These are phyloP conservation scores for Rhizopogon vesiculosus DNA, from an alignment of 768 basidiomycete species.

Conservation along the genomic window DNA sequence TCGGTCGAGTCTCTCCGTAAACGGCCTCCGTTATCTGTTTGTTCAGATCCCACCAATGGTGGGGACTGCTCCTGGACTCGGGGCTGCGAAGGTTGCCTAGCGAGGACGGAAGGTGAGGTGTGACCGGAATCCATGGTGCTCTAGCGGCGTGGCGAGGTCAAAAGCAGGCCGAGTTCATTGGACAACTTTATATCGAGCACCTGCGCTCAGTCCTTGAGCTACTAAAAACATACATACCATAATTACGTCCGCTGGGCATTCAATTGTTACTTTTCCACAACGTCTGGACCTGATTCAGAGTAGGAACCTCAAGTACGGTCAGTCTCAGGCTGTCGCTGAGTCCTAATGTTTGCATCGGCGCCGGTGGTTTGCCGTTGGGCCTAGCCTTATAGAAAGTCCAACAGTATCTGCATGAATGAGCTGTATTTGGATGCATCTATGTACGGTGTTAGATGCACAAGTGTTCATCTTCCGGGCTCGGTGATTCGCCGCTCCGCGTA, in stretches of 20 bases:
- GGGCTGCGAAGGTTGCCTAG: background rate
- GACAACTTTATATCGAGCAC: slow-evolving; percentile 1
- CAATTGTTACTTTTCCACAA: too few species aligned
- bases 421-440: too few species aligned
- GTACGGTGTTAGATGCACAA: too few species aligned
- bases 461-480: too few species aligned
- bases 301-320: too few species aligned
- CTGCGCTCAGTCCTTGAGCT: background rate
- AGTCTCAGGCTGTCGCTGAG: too few species aligned
- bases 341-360: too few species aligned
- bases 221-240: background rate
- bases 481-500: too few species aligned
- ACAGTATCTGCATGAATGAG: too few species aligned
- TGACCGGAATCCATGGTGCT: slow-evolving; percentile 13
- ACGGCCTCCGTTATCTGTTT: background rate
- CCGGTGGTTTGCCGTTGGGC: too few species aligned
- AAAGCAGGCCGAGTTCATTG: background rate
- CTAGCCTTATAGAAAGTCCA: too few species aligned
- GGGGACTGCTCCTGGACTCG: background rate
- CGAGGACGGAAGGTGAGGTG: background rate
- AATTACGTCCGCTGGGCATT: background rate
- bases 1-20: slow-evolving; percentile 4
- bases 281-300: too few species aligned
- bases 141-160: background rate
- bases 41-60: slow-evolving; percentile 5